phyloP scores from a whole-genome alignment of 208 protist species.

The Kentomonas sorsogonicus region DNA sequence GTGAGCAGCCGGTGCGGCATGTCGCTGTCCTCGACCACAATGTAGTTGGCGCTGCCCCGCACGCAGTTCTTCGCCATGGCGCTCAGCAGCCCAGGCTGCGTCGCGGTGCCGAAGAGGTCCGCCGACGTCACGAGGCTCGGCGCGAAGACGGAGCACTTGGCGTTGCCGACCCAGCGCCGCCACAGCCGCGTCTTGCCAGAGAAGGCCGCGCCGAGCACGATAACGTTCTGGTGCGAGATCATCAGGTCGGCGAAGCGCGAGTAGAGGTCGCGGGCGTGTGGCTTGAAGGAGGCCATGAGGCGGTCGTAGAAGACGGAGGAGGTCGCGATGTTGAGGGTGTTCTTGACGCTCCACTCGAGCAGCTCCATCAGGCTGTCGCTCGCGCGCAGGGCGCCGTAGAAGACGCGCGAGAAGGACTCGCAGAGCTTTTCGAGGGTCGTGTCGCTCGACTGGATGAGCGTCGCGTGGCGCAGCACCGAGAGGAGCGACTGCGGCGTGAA shows the following conservation, averaged over 20 bases:
- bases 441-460: no score
- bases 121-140: conserved; percentile 43
- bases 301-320: conserved; percentile 28
- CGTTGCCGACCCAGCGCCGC: conserved; percentile 43
- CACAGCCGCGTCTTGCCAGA: conserved; percentile 69
- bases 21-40: conserved; percentile 42
- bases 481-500: conserved; percentile 50
- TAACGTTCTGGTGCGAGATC: conserved; percentile 34
- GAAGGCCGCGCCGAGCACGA: conserved; percentile 62
- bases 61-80: conserved; percentile 25
- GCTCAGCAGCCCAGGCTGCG: conserved; percentile 30
- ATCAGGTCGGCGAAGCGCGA: conserved; percentile 53
- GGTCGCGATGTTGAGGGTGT: conserved; percentile 32
- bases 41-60: conserved; percentile 19
- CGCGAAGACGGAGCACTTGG: conserved; percentile 39
- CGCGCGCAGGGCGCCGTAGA: no score
- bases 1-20: neutral
- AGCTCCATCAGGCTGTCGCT: neutral
- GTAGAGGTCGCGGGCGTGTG: conserved; percentile 15
- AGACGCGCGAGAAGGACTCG: conserved; percentile 5
- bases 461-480: conserved; percentile 30
- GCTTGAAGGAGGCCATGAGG: conserved; percentile 12
- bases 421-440: no score
- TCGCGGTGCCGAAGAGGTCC: conserved; percentile 62
- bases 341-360: conserved; percentile 6